Percentiles rank a stretch among this genome's conserved stretches.
phyloP scores from a whole-genome alignment of 1,284 basidiomycete genomes.

The Cryptococcus depauperatus region DNA sequence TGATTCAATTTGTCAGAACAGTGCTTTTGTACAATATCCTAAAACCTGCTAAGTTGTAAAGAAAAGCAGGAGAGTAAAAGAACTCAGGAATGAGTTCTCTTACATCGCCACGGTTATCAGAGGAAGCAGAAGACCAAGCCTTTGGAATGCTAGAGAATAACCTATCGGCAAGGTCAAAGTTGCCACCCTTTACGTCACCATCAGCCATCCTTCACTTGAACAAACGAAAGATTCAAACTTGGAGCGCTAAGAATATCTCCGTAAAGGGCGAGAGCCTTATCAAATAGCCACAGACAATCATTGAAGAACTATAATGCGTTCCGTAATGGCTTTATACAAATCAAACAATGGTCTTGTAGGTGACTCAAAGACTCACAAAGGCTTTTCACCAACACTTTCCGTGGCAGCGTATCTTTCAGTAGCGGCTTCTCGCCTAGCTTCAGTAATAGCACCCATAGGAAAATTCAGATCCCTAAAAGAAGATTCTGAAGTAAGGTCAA shows the following conservation, averaged over 20 bases:
- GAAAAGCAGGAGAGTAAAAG: constrained; percentile 52
- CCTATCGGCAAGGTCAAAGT: constrained; percentile 91
- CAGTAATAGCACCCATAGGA: constrained; percentile 87
- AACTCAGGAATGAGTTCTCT: constrained; percentile 92
- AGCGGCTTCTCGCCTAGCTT: constrained; percentile 63
- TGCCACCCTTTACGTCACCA: constrained; percentile 56
- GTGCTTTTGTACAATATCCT: constrained; percentile 21
- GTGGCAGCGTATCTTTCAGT: constrained; percentile 66
- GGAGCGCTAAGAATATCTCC: constrained; percentile 70
- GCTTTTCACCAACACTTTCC: constrained; percentile 70
- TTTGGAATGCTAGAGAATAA: constrained; percentile 74
- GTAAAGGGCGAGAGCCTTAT: constrained; percentile 86
- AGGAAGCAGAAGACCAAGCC: constrained; percentile 76
- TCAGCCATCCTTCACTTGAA: not conserved
- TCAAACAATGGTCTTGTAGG: not conserved
- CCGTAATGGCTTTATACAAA: constrained; percentile 56
- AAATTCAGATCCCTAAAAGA: constrained; percentile 65
- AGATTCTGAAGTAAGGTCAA: constrained; percentile 61
- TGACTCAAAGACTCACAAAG: constrained; percentile 52
- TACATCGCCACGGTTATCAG: constrained; percentile 83
- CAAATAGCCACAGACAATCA: constrained; percentile 92
- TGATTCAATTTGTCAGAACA: constrained; percentile 55
- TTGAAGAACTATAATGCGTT: constrained; percentile 92
- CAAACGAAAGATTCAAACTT: constrained; percentile 47
- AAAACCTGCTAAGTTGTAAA: constrained; percentile 52